Conservation (phyloP, 1,139 yeast genomes). For the Candida tropicalis region DNA sequence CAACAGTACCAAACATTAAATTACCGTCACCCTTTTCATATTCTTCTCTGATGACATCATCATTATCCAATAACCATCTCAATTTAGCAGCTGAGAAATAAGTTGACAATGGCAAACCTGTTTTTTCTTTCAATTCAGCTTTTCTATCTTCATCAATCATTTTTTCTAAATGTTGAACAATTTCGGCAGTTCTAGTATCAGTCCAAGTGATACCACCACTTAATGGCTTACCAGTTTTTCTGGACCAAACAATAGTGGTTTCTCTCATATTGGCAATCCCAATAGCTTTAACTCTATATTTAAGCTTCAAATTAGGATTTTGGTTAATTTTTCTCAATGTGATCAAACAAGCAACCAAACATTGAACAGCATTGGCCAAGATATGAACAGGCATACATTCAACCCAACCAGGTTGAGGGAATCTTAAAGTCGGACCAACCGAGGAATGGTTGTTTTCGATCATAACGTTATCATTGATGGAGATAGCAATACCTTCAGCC, state of each 20-base stretch:
- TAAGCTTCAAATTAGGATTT: conserved; percentile 48
- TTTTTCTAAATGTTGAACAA: conserved; percentile 67
- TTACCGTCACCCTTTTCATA: conserved; percentile 73
- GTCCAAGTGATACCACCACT: conserved; percentile 95
- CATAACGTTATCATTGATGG: conserved; percentile 57
- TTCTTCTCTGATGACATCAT: conserved; percentile 64
- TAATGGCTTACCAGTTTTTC: conserved; percentile 79
- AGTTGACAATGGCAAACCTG: conserved; percentile 88
- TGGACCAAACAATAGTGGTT: conserved; percentile 89
- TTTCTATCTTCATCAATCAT: conserved; percentile 60
- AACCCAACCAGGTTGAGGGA: conserved; percentile 89
- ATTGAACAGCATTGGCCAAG: conserved; percentile 78
- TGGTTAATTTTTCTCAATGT: conserved; percentile 62
- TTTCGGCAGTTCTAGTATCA: conserved; percentile 81
- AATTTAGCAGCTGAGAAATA: conserved; percentile 91
- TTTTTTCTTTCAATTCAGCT: conserved; percentile 61
- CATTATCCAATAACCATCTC: conserved; percentile 87
- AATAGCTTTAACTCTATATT: conserved; percentile 61
- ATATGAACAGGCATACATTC: conserved; percentile 92
- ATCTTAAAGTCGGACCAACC: conserved; percentile 69
- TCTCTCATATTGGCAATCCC: conserved; percentile 97
- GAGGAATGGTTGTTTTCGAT: conserved; percentile 59
- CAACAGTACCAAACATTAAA: conserved; percentile 92
- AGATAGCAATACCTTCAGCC: conserved; percentile 73
- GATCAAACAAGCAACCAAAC: conserved; percentile 66